phyloP scores from a whole-genome alignment of 2,329 filamentous ascomycete genomes.

The Botrytis pseudocinerea region DNA sequence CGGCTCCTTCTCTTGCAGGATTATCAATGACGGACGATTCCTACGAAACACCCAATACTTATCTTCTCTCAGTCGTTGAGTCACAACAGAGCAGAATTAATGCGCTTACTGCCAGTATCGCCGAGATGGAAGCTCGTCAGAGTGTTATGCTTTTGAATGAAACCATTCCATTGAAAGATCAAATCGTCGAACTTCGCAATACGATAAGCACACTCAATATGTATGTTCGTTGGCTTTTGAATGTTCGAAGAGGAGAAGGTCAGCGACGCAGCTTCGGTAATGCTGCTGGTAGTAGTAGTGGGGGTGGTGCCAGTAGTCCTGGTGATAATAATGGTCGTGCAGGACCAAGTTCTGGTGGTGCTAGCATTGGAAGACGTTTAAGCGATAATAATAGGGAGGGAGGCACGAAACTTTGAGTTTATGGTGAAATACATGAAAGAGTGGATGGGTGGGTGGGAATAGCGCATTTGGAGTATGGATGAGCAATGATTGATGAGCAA shows the following conservation, averaged over 20 bases:
- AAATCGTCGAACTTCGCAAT: conserved; percentile 54
- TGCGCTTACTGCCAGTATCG: conserved; percentile 56
- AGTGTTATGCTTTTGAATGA: conserved; percentile 63
- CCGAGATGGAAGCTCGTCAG: conserved; percentile 60
- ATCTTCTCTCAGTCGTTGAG: conserved; percentile 50
- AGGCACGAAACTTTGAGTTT: conserved; percentile 12
- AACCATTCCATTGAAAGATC: conserved; percentile 61
- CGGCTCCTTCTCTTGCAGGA: conserved; percentile 25
- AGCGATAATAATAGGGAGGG: conserved; percentile 17
- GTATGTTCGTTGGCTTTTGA: conserved; percentile 43
- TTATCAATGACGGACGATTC: conserved; percentile 25
- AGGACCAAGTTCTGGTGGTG: conserved; percentile 16
- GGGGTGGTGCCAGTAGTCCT: not conserved
- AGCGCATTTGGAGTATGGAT: conserved; percentile 15
- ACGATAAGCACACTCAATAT: conserved; percentile 41
- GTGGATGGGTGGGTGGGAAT: not conserved
- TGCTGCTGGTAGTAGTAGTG: not conserved
- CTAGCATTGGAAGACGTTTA: conserved; percentile 13
- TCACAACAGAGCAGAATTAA: conserved; percentile 58
- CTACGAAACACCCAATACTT: conserved; percentile 46
- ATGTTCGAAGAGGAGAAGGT: conserved; percentile 40
- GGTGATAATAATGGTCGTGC: conserved; percentile 11
- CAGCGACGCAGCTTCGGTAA: conserved; percentile 24
- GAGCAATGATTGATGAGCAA: conserved; percentile 13
- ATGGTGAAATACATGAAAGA: not conserved